These are phyloP conservation scores for Lumnitzera racemosa DNA, from an alignment of 345 rosid genomes.

Conservation along the genomic window DNA sequence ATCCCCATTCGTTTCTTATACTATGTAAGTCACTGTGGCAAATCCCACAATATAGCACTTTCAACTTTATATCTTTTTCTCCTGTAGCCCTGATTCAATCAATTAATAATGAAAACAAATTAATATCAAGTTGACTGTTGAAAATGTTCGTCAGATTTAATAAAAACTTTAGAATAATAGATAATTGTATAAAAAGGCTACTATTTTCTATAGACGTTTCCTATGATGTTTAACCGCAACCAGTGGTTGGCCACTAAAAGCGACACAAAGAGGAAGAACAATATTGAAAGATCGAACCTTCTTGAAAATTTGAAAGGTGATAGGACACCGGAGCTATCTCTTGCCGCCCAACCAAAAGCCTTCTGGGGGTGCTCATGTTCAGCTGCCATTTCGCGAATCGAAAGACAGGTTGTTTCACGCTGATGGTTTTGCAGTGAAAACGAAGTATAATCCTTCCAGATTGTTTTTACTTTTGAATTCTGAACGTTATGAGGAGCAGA, in stretches of 20 bases:
- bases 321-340: conserved; percentile 46
- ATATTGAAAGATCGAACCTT: conserved; percentile 22
- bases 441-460: too few relatives aligned
- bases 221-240: too few relatives aligned
- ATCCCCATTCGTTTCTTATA: conserved; percentile 45
- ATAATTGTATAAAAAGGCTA: too few relatives aligned
- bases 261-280: neutral
- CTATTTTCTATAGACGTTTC: too few relatives aligned
- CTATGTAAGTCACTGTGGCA: conserved; percentile 58
- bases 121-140: conserved; percentile 1
- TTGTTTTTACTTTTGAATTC: too few relatives aligned
- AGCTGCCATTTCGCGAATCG: neutral
- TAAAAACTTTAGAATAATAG: too few relatives aligned
- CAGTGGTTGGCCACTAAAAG: too few relatives aligned
- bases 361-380: conserved; percentile 20
- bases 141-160: too few relatives aligned
- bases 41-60: conserved; percentile 60
- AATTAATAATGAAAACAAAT: neutral
- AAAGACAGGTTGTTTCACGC: too few relatives aligned
- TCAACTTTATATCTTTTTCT: conserved; percentile 50
- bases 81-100: conserved; percentile 38
- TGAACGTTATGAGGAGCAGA: too few relatives aligned
- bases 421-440: too few relatives aligned
- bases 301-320: conserved; percentile 56
- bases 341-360: conserved; percentile 60